phyloP scores from a whole-genome alignment of 306 rosid species.

The Pyrus betulifolia region DNA sequence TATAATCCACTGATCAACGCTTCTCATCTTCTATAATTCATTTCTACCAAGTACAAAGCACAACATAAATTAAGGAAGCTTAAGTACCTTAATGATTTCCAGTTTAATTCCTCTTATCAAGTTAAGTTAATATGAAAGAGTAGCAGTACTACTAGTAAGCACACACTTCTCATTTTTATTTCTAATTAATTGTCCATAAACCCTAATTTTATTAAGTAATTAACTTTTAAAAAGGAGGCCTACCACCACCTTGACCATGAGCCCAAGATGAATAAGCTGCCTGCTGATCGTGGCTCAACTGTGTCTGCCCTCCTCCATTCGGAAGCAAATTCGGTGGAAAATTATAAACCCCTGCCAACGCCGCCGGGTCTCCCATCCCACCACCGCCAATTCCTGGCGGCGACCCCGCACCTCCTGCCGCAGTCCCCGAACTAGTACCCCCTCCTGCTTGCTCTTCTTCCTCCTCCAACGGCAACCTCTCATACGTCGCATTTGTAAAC shows the following conservation, averaged over 20 bases:
- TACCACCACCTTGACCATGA: constrained; percentile 38
- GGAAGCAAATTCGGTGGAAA: constrained; percentile 37
- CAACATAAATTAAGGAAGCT: background rate
- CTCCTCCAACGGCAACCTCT: constrained; percentile 64
- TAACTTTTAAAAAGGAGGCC: constrained; percentile 35
- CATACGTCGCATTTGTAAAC: constrained; percentile 71
- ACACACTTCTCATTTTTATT: background rate
- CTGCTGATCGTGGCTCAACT: constrained; percentile 46
- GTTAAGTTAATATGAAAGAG: background rate
- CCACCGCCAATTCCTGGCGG: constrained; percentile 33
- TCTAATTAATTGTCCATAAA: background rate
- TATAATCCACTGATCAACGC: background rate
- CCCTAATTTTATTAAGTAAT: background rate
- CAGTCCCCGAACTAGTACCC: background rate
- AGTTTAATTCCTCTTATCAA: background rate
- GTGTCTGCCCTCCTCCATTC: constrained; percentile 52
- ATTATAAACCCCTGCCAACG: constrained; percentile 37
- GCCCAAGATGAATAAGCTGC: constrained; percentile 49
- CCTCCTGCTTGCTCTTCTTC: constrained; percentile 34
- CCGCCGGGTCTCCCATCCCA: constrained; percentile 29
- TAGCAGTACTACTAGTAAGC: background rate
- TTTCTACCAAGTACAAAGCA: background rate
- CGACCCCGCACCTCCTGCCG: constrained; percentile 19
- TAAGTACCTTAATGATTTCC: background rate
- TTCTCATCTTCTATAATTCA: background rate